Evolutionary conservation across 805 yeast species (phyloP).

Genomic region (Ogataea haglerorum): DNA sequence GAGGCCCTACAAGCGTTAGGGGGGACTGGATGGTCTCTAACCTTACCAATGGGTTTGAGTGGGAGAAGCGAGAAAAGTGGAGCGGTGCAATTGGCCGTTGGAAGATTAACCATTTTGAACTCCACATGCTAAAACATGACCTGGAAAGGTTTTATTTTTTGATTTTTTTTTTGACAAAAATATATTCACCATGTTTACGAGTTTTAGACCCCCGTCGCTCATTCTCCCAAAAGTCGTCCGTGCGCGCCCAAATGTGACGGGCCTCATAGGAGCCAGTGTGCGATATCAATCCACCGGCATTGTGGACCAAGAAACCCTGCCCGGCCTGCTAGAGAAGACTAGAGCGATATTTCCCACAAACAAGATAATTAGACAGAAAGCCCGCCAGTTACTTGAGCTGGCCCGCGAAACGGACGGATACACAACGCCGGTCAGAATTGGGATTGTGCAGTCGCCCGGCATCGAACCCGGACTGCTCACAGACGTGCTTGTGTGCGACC

Average conservation of each 20-base stretch:
- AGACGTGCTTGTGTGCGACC: slow-evolving; percentile 30
- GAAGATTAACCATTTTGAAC: too few species aligned
- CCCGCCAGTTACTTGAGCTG: slow-evolving; percentile 16
- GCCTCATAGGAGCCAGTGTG: neutral
- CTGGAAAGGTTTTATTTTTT: too few species aligned
- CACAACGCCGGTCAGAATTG: slow-evolving; percentile 22
- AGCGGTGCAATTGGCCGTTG: too few species aligned
- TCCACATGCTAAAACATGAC: too few species aligned
- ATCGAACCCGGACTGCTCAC: slow-evolving; percentile 22
- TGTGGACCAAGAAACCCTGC: neutral
- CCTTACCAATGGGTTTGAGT: slow-evolving; percentile 55
- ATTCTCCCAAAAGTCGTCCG: too few species aligned
- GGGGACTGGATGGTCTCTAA: neutral
- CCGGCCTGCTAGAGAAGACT: slow-evolving; percentile 12
- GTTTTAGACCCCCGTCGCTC: neutral
- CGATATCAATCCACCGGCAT: neutral
- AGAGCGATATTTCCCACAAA: slow-evolving; percentile 15
- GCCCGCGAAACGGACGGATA: neutral
- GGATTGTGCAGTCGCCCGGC: slow-evolving; percentile 25
- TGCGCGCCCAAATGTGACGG: too few species aligned
- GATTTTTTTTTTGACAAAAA: slow-evolving; percentile 2
- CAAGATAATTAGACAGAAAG: slow-evolving; percentile 12
- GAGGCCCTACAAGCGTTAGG: slow-evolving; percentile 36
- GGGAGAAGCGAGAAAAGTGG: slow-evolving; percentile 18
- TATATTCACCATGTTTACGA: slow-evolving; percentile 2